Evolutionary conservation across 495 filamentous ascomycete species (phyloP).

Genomic region (Astrocystis sublimbata): DNA sequence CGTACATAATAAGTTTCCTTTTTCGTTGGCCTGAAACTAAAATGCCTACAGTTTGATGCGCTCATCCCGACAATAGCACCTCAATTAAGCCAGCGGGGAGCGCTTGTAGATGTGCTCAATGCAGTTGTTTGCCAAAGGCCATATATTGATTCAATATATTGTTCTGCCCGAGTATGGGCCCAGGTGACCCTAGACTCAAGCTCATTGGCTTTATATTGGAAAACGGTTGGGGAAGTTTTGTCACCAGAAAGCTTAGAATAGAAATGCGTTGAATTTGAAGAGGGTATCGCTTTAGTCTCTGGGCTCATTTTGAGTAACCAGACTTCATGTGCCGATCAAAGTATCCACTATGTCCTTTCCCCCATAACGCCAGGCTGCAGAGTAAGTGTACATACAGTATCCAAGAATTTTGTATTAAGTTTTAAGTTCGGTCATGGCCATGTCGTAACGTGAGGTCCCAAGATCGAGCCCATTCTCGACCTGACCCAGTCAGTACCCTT

Average conservation of each 20-base stretch:
- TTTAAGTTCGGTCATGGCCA: background rate
- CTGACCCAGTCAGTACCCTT: background rate
- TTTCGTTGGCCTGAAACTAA: slow-evolving; percentile 2
- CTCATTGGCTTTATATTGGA: background rate
- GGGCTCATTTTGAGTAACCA: background rate
- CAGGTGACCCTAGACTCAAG: background rate
- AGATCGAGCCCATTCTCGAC: background rate
- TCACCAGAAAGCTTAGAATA: background rate
- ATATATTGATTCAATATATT: too few relatives aligned
- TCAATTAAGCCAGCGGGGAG: background rate
- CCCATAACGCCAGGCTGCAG: slow-evolving; percentile 3
- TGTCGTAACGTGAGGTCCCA: background rate
- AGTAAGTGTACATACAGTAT: slow-evolving; percentile 3
- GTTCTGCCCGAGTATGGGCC: background rate
- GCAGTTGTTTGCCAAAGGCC: background rate
- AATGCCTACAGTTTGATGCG: background rate
- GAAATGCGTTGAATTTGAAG: background rate
- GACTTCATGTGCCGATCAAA: background rate
- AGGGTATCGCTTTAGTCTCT: slow-evolving; percentile 1
- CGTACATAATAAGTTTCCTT: background rate
- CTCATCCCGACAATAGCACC: background rate
- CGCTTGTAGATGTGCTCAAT: background rate
- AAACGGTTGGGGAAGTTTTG: too few relatives aligned
- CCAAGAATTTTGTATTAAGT: background rate
- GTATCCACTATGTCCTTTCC: background rate